These are phyloP conservation scores for Calvatia gigantea DNA, from an alignment of 768 basidiomycete genomes.

Conservation along the genomic window DNA sequence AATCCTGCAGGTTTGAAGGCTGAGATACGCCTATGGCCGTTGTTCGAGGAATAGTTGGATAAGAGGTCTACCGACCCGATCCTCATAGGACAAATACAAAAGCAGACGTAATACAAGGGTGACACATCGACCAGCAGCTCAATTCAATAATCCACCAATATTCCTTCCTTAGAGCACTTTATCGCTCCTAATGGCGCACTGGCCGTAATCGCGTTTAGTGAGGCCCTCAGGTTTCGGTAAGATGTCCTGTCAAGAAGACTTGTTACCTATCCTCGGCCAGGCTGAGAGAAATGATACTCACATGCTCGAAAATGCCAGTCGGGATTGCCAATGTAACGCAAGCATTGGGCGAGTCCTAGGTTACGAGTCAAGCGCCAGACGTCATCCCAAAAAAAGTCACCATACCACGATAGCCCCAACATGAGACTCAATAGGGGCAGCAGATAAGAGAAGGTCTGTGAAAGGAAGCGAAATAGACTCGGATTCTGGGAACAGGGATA, in stretches of 20 bases:
- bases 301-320: slow-evolving; percentile 74
- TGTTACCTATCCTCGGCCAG: neutral
- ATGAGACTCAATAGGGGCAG: slow-evolving; percentile 68
- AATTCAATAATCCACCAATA: neutral
- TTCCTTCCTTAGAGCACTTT: slow-evolving; percentile 32
- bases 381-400: neutral
- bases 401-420: slow-evolving; percentile 67
- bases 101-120: neutral
- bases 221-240: slow-evolving; percentile 62
- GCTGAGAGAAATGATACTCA: slow-evolving; percentile 24
- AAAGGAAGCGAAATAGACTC: too few relatives aligned
- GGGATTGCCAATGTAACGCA: slow-evolving; percentile 74
- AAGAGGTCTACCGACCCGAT: too few relatives aligned
- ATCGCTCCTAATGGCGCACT: slow-evolving; percentile 65
- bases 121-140: too few relatives aligned
- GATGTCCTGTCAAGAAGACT: slow-evolving; percentile 47
- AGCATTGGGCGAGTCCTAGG: slow-evolving; percentile 74
- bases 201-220: slow-evolving; percentile 54
- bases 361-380: neutral
- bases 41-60: too few relatives aligned
- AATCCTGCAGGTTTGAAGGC: too few relatives aligned
- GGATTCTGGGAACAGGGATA: neutral
- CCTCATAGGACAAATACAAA: neutral
- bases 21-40: too few relatives aligned
- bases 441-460: slow-evolving; percentile 61